A percentile compares a stretch with the other conserved stretches of the same genome.
phyloP scores from a whole-genome alignment of 176 grass and related monocot genomes.

The Tuctoria greenei region DNA sequence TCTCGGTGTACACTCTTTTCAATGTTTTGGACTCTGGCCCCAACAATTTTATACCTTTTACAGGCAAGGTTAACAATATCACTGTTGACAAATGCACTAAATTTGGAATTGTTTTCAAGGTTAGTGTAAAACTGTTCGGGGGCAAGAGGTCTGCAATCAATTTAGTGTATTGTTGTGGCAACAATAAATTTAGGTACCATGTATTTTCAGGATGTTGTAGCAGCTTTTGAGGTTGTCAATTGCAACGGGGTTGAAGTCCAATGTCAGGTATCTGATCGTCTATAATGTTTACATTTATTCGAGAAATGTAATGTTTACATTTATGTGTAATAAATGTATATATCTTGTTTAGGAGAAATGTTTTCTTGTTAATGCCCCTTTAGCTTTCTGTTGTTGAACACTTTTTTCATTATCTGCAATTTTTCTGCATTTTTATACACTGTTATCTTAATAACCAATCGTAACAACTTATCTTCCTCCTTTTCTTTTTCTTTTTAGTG shows the following conservation, averaged over 20 bases:
- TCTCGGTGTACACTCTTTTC: conserved; percentile 10
- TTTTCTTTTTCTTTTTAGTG: conserved; percentile 1
- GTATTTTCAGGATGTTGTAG: conserved; percentile 86
- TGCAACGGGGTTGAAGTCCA: conserved; percentile 94
- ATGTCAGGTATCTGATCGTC: conserved; percentile 71
- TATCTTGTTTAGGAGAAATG: neutral
- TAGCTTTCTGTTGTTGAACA: neutral
- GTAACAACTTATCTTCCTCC: no score
- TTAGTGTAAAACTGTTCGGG: conserved; percentile 35
- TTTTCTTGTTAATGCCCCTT: neutral
- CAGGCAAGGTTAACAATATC: conserved; percentile 99
- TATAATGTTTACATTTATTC: neutral
- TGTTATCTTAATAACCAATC: neutral
- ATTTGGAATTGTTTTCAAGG: conserved; percentile 82
- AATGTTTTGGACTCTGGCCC: conserved; percentile 5
- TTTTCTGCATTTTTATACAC: neutral
- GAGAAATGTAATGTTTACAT: neutral
- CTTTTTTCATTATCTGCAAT: neutral
- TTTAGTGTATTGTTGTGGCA: conserved; percentile 12
- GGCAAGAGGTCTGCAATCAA: neutral
- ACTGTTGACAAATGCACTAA: conserved; percentile 99
- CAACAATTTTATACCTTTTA: conserved; percentile 28
- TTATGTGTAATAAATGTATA: neutral
- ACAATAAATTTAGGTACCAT: conserved; percentile 33
- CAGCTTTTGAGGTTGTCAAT: conserved; percentile 95